Conservation (phyloP, 2,329 filamentous ascomycete species). For the Ceratocystis cacaofunesta region DNA sequence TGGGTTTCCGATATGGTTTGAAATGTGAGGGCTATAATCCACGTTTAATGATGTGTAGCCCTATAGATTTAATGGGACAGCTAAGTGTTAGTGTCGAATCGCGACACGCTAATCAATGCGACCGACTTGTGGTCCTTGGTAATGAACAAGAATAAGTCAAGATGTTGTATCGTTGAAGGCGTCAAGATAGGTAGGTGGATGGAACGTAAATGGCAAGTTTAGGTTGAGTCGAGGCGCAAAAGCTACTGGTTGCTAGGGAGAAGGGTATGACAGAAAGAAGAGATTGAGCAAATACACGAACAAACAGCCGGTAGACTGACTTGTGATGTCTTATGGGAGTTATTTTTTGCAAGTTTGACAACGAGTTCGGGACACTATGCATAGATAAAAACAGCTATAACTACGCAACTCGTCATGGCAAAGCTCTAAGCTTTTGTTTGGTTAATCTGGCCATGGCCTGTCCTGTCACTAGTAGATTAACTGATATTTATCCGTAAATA, state of each 20-base stretch:
- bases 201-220: neutral
- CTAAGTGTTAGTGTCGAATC: neutral
- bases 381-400: neutral
- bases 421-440: conserved; percentile 1
- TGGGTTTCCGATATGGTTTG: neutral
- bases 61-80: neutral
- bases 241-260: neutral
- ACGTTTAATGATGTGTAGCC: neutral
- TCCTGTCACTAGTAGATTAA: neutral
- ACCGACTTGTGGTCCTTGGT: neutral
- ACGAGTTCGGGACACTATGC: neutral
- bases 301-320: neutral
- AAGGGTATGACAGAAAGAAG: neutral
- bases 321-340: neutral
- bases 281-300: neutral
- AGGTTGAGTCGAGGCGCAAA: neutral
- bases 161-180: neutral
- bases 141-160: neutral
- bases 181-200: neutral
- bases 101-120: neutral
- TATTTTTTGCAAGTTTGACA: neutral
- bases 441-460: neutral
- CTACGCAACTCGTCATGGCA: neutral
- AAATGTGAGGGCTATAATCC: neutral
- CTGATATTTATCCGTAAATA: neutral